phyloP scores from a whole-genome alignment of 169 alveolate genomes.

The Plasmodium billcollinsi region DNA sequence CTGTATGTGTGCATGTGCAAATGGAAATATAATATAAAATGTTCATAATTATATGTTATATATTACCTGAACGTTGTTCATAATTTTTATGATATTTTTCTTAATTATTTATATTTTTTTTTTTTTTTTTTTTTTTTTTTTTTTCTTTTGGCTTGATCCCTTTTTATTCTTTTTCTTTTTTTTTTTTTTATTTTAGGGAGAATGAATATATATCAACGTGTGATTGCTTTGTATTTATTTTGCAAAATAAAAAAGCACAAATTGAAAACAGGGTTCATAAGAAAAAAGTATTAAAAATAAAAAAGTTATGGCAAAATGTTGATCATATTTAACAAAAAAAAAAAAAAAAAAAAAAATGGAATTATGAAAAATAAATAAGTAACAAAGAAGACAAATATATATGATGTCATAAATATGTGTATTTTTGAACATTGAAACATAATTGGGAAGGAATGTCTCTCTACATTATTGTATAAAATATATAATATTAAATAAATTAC shows the following conservation, averaged over 20 bases:
- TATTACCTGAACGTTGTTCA: too few relatives aligned
- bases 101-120: background rate
- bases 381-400: background rate
- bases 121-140: slow-evolving; percentile 1
- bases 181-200: slow-evolving; percentile 42
- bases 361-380: background rate
- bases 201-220: slow-evolving; percentile 53
- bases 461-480: too few relatives aligned
- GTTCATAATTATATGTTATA: too few relatives aligned
- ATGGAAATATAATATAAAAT: too few relatives aligned
- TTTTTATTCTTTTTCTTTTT: slow-evolving; percentile 12
- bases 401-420: background rate
- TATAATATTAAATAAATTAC: too few relatives aligned
- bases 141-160: background rate
- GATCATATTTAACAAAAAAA: slow-evolving; percentile 57
- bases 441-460: too few relatives aligned
- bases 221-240: slow-evolving; percentile 68
- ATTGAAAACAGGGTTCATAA: slow-evolving; percentile 64
- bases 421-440: too few relatives aligned
- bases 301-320: slow-evolving; percentile 53
- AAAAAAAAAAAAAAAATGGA: slow-evolving; percentile 7
- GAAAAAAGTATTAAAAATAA: slow-evolving; percentile 41
- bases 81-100: too few relatives aligned
- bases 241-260: slow-evolving; percentile 77
- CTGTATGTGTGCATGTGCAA: too few relatives aligned